Conservation (phyloP, 805 yeast genomes). For the Starmerella potacharoeniae region DNA sequence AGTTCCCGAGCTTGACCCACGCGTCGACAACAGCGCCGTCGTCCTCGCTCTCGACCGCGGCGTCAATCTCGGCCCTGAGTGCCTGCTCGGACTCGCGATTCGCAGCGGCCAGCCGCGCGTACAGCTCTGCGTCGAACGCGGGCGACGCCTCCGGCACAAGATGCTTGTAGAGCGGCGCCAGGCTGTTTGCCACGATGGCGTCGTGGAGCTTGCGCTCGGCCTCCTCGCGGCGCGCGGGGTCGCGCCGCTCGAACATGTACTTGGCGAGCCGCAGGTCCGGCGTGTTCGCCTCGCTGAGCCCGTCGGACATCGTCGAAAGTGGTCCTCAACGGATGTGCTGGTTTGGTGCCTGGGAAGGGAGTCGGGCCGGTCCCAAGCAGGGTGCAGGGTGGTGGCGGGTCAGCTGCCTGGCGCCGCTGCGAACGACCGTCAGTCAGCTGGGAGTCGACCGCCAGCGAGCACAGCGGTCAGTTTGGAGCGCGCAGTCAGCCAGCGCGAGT, state of each 20-base stretch:
- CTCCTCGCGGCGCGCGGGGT: conserved; percentile 35
- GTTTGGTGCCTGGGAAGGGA: background rate
- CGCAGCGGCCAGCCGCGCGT: conserved; percentile 37
- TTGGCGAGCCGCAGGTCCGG: conserved; percentile 83
- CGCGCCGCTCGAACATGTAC: conserved; percentile 52
- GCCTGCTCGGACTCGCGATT: conserved; percentile 47
- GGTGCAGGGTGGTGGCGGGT: background rate
- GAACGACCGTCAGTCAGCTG: too few species aligned
- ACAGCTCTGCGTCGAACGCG: conserved; percentile 52
- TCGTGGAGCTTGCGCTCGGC: conserved; percentile 39
- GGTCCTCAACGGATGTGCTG: background rate
- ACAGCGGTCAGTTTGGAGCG: too few species aligned
- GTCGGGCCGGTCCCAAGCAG: too few species aligned
- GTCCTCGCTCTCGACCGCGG: conserved; percentile 70
- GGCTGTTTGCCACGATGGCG: conserved; percentile 45
- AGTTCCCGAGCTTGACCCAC: conserved; percentile 75
- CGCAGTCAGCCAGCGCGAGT: too few species aligned
- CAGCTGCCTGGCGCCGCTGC: background rate
- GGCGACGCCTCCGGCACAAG: conserved; percentile 38
- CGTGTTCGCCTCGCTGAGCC: background rate
- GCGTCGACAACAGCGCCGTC: conserved; percentile 69
- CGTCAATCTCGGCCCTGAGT: conserved; percentile 37
- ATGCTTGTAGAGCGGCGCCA: conserved; percentile 76
- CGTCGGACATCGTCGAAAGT: background rate
- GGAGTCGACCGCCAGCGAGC: too few species aligned